Conservation (phyloP, 164 flowering plant genomes). For the Magnolia changhungtana region DNA sequence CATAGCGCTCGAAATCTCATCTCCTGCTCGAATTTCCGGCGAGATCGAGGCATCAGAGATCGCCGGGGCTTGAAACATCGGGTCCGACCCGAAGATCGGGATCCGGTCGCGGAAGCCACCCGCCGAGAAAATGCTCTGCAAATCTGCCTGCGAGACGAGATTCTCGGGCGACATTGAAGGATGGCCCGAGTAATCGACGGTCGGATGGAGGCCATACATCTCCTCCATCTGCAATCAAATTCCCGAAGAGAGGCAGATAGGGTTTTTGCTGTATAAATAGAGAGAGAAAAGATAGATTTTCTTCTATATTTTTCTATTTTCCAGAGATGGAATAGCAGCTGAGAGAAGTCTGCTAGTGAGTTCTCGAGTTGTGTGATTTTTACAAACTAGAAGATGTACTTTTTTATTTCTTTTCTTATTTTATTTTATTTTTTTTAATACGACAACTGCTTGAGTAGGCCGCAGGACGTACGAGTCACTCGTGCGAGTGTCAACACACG, state of each 20-base stretch:
- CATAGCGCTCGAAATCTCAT: conserved; percentile 30
- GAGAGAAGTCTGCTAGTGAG: conserved; percentile 11
- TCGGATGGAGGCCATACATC: conserved; percentile 41
- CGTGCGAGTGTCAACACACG: background rate
- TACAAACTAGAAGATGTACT: conserved; percentile 21
- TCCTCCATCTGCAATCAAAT: conserved; percentile 49
- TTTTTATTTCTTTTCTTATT: background rate
- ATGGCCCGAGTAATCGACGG: conserved; percentile 39
- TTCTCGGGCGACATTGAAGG: conserved; percentile 48
- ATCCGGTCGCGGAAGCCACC: conserved; percentile 26
- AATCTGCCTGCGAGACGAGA: conserved; percentile 31
- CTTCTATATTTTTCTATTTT: conserved; percentile 4
- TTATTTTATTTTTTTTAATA: background rate
- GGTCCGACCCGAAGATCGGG: conserved; percentile 47
- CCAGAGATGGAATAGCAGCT: conserved; percentile 25
- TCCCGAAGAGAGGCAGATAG: background rate
- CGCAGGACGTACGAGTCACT: background rate
- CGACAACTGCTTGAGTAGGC: background rate
- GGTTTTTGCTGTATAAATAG: background rate
- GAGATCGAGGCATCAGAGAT: conserved; percentile 22
- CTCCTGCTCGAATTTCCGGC: conserved; percentile 25
- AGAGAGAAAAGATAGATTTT: conserved; percentile 5
- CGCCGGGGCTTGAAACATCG: conserved; percentile 27
- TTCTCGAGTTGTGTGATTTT: conserved; percentile 29
- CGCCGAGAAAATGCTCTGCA: conserved; percentile 13